Percentiles rank a stretch among this genome's conserved stretches.
These are phyloP conservation scores for Calycina herbarum DNA, from an alignment of 2,329 filamentous ascomycete species.

Conservation along the genomic window DNA sequence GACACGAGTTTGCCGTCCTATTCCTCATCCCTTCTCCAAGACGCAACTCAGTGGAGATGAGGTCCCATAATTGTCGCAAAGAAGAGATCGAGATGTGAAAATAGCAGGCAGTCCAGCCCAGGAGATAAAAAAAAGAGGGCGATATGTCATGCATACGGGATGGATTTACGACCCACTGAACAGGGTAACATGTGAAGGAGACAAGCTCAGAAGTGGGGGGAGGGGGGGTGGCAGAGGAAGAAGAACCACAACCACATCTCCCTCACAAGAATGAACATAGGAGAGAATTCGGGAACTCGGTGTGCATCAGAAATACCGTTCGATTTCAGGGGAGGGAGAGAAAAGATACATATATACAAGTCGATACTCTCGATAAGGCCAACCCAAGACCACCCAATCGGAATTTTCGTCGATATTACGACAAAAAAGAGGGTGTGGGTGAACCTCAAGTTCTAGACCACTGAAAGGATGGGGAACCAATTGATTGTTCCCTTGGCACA, in stretches of 20 bases:
- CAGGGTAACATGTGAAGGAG: neutral
- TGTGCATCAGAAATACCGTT: too few species aligned
- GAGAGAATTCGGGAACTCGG: too few species aligned
- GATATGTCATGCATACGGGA: constrained; percentile 2
- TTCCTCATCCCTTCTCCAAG: neutral
- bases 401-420: neutral
- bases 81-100: neutral
- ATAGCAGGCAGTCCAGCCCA: neutral
- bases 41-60: neutral
- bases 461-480: neutral
- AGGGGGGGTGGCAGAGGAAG: neutral
- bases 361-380: neutral
- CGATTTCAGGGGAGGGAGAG: too few species aligned
- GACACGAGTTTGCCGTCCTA: neutral
- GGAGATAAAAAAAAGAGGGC: neutral
- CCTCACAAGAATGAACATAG: neutral
- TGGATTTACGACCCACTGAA: neutral
- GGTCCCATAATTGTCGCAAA: neutral
- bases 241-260: neutral
- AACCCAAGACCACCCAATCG: neutral
- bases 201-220: neutral
- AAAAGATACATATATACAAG: too few species aligned
- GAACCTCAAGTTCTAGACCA: neutral
- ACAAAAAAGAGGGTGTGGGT: neutral
- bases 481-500: neutral